phyloP scores from a whole-genome alignment of 2,329 filamentous ascomycete species.

The Akanthomyces dipterigenus region DNA sequence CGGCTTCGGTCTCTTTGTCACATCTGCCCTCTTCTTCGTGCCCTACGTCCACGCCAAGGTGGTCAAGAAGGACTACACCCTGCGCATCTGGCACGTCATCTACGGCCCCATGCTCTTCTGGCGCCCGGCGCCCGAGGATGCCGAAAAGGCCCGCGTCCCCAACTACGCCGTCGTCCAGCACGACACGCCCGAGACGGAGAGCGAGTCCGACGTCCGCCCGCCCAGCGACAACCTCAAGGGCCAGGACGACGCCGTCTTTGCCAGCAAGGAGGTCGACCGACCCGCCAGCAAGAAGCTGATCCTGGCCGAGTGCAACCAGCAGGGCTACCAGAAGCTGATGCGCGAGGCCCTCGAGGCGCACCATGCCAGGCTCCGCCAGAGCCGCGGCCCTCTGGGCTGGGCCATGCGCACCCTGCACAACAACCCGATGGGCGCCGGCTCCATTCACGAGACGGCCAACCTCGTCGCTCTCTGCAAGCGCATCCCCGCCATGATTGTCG shows the following conservation, averaged over 20 bases:
- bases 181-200: constrained; percentile 35
- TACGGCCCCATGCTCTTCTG: constrained; percentile 58
- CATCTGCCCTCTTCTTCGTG: constrained; percentile 65
- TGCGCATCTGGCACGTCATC: constrained; percentile 58
- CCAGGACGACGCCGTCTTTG: constrained; percentile 22
- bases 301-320: constrained; percentile 41
- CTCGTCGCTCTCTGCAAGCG: constrained; percentile 56
- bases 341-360: constrained; percentile 49
- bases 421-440: constrained; percentile 65
- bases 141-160: constrained; percentile 53
- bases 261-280: constrained; percentile 27
- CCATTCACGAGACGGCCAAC: constrained; percentile 70
- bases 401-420: constrained; percentile 71
- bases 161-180: constrained; percentile 74
- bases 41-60: constrained; percentile 61
- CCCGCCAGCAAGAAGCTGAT: constrained; percentile 36
- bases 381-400: constrained; percentile 68
- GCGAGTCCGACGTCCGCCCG: constrained; percentile 10
- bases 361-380: constrained; percentile 56
- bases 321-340: constrained; percentile 55
- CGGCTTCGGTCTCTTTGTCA: constrained; percentile 50
- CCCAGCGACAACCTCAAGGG: constrained; percentile 19
- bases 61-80: constrained; percentile 58
- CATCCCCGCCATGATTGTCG: constrained; percentile 59
- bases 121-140: constrained; percentile 47